Percentiles rank a stretch among this genome's conserved stretches.
These are phyloP conservation scores for Phytopythium mirpurense DNA, from an alignment of 352 stramenopile genomes.

Conservation along the genomic window DNA sequence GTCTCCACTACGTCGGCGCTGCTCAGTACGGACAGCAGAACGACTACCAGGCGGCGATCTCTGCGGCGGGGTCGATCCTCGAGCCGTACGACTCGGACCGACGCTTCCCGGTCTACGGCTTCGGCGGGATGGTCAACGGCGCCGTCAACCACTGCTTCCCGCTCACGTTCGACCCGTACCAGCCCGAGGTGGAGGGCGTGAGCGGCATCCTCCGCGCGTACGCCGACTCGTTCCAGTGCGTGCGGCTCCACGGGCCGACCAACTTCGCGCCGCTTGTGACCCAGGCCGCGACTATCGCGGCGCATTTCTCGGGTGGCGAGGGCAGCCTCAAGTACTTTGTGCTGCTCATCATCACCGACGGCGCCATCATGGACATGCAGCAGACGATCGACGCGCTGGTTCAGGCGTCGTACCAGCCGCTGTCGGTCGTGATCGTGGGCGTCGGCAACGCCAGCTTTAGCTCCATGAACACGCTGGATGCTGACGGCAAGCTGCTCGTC, in stretches of 20 bases:
- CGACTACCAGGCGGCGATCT: conserved; percentile 76
- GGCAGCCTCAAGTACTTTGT: conserved; percentile 71
- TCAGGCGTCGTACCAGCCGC: conserved; percentile 50
- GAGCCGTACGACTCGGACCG: conserved; percentile 75
- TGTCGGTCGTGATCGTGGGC: conserved; percentile 81
- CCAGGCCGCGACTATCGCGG: conserved; percentile 58
- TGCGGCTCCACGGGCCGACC: conserved; percentile 70
- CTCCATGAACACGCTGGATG: conserved; percentile 56
- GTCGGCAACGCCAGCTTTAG: conserved; percentile 74
- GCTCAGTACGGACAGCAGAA: conserved; percentile 58
- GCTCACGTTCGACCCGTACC: conserved; percentile 56
- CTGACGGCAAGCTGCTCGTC: conserved; percentile 53
- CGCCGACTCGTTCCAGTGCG: conserved; percentile 53
- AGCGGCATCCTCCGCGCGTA: conserved; percentile 58
- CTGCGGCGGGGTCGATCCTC: conserved; percentile 57
- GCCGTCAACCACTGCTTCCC: conserved; percentile 65
- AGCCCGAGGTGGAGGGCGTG: conserved; percentile 62
- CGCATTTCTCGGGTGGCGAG: conserved; percentile 31
- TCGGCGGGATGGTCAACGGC: conserved; percentile 66
- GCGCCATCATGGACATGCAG: conserved; percentile 76
- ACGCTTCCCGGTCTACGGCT: conserved; percentile 75
- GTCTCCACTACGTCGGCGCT: conserved; percentile 57
- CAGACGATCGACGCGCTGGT: conserved; percentile 66
- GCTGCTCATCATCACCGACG: conserved; percentile 68
- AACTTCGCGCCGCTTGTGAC: conserved; percentile 73